Conservation (phyloP, 305 asterid genomes). For the Galium porrigens region DNA sequence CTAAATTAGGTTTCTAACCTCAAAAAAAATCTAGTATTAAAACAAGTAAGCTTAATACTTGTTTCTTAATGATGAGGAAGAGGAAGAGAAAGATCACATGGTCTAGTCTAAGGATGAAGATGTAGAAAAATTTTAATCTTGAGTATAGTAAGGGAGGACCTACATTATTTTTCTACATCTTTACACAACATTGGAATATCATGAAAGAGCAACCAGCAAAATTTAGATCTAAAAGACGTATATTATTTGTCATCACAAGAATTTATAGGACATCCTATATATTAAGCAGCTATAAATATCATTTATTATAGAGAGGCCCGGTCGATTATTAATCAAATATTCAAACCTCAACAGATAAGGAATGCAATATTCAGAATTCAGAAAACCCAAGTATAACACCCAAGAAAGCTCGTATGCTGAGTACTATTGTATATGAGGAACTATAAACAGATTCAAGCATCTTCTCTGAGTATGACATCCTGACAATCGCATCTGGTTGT, state of each 20-base stretch:
- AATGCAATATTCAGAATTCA: too few species aligned
- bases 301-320: too few species aligned
- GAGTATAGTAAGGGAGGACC: not conserved
- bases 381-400: not conserved
- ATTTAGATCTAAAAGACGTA: not conserved
- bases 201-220: not conserved
- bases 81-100: too few species aligned
- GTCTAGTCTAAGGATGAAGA: too few species aligned
- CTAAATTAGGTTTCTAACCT: not conserved
- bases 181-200: not conserved
- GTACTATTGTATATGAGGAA: not conserved
- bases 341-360: too few species aligned
- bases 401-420: not conserved
- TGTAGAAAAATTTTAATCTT: too few species aligned
- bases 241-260: too few species aligned
- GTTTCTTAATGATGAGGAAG: too few species aligned
- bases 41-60: too few species aligned
- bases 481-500: not conserved
- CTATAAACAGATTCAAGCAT: not conserved
- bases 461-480: not conserved
- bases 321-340: too few species aligned
- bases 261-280: too few species aligned
- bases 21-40: not conserved
- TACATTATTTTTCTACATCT: not conserved
- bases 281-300: too few species aligned